phyloP scores from a whole-genome alignment of 768 basidiomycete species.

The Mycena floridula region DNA sequence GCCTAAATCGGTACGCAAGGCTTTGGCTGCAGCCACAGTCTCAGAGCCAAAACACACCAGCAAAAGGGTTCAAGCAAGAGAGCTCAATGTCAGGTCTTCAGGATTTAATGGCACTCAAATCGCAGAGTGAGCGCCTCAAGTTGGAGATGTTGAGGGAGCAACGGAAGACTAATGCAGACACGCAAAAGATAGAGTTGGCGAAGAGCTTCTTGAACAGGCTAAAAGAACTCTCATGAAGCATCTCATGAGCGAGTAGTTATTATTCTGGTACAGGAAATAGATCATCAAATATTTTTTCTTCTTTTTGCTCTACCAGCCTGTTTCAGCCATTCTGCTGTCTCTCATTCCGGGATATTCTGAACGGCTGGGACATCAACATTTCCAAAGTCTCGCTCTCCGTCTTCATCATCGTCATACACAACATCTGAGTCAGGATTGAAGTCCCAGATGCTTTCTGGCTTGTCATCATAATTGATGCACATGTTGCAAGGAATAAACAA shows the following conservation, averaged over 20 bases:
- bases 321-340: slow-evolving; percentile 8
- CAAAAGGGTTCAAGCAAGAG: too few relatives aligned
- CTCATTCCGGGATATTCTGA: slow-evolving; percentile 3
- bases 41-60: too few relatives aligned
- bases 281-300: slow-evolving; percentile 6
- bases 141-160: background rate
- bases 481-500: slow-evolving; percentile 13
- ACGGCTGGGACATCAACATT: background rate
- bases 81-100: too few relatives aligned
- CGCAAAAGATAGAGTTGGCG: background rate
- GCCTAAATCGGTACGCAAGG: too few relatives aligned
- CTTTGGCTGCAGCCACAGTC: too few relatives aligned
- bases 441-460: slow-evolving; percentile 1
- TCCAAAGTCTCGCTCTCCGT: slow-evolving; percentile 1
- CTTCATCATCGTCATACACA: background rate
- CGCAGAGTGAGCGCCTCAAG: background rate
- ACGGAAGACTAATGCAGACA: background rate
- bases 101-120: too few relatives aligned
- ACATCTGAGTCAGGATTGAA: background rate
- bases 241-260: background rate
- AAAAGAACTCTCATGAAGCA: background rate
- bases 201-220: background rate
- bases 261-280: slow-evolving; percentile 3
- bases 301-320: background rate
- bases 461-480: slow-evolving; percentile 1